A percentile compares a stretch with the other conserved stretches of the same genome.
These are phyloP conservation scores for Wickerhamomyces sp. DNA, from an alignment of 1,139 yeast species.

Conservation along the genomic window DNA sequence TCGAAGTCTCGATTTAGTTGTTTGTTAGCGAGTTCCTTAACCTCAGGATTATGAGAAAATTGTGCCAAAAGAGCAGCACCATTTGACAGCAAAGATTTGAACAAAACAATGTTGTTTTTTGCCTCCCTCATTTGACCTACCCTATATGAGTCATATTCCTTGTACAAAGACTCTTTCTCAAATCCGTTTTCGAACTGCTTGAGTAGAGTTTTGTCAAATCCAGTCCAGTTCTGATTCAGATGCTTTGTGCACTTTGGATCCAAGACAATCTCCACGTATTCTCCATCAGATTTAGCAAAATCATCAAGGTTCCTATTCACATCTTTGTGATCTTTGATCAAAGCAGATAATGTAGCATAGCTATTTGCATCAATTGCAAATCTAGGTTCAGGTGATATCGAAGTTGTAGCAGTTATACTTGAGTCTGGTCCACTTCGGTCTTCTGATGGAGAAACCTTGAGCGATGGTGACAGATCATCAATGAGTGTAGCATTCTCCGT, in stretches of 20 bases:
- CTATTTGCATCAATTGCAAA: slow-evolving; percentile 15
- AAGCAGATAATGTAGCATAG: slow-evolving; percentile 11
- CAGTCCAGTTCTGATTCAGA: slow-evolving; percentile 19
- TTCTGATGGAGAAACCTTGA: neutral
- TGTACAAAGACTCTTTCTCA: slow-evolving; percentile 17
- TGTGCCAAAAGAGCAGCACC: slow-evolving; percentile 19
- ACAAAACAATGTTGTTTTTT: slow-evolving; percentile 19
- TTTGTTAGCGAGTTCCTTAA: slow-evolving; percentile 8
- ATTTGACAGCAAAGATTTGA: slow-evolving; percentile 18
- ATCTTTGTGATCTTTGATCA: slow-evolving; percentile 16
- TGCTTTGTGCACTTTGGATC: slow-evolving; percentile 19
- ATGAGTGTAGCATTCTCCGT: neutral
- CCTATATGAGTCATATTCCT: slow-evolving; percentile 18
- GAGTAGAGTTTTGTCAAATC: slow-evolving; percentile 5
- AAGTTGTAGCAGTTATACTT: neutral
- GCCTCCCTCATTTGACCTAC: slow-evolving; percentile 17
- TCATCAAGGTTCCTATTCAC: slow-evolving; percentile 12
- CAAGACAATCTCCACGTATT: slow-evolving; percentile 18
- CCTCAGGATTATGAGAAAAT: slow-evolving; percentile 9
- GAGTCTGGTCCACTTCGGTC: neutral
- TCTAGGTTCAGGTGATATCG: slow-evolving; percentile 5
- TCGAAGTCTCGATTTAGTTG: slow-evolving; percentile 19
- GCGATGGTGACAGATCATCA: too few relatives aligned
- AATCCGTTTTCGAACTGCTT: slow-evolving; percentile 15
- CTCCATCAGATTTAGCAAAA: slow-evolving; percentile 13